These are phyloP conservation scores for Ampelocalamus luodianensis DNA, from an alignment of 176 grass and related monocot genomes.

Conservation along the genomic window DNA sequence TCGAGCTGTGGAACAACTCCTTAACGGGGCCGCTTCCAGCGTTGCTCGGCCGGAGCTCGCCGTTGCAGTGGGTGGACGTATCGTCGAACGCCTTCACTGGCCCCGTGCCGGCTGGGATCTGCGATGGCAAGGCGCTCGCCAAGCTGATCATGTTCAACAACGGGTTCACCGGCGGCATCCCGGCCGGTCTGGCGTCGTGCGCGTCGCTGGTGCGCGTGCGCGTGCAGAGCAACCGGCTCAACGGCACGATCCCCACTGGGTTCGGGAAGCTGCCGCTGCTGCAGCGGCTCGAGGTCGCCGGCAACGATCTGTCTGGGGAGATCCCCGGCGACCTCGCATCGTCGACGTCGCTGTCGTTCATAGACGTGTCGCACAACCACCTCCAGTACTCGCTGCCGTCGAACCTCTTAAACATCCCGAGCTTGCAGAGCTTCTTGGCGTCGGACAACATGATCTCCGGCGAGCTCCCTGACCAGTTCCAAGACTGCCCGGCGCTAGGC, in stretches of 20 bases:
- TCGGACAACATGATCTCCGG: conserved; percentile 79
- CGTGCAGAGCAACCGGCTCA: conserved; percentile 82
- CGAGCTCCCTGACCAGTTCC: conserved; percentile 82
- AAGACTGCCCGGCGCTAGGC: conserved; percentile 79
- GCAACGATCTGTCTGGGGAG: conserved; percentile 78
- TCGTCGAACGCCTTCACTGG: conserved; percentile 80
- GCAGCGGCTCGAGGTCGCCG: conserved; percentile 78
- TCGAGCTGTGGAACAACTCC: conserved; percentile 98
- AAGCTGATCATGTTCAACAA: conserved; percentile 98
- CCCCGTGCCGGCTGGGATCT: conserved; percentile 60
- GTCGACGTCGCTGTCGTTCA: conserved; percentile 80
- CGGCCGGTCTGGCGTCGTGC: conserved; percentile 65
- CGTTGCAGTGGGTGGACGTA: conserved; percentile 90
- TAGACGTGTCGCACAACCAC: conserved; percentile 80
- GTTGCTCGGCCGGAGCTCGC: conserved; percentile 66
- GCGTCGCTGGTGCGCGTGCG: conserved; percentile 76
- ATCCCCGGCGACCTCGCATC: conserved; percentile 74
- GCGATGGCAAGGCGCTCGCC: conserved; percentile 58
- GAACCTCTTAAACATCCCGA: conserved; percentile 61
- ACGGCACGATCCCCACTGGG: conserved; percentile 64
- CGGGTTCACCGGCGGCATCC: conserved; percentile 70
- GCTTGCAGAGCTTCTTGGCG: conserved; percentile 82
- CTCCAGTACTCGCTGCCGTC: conserved; percentile 73
- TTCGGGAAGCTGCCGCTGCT: conserved; percentile 77
- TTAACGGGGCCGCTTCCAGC: conserved; percentile 66